Evolutionary conservation across 1,284 basidiomycete genomes (phyloP).

Genomic region (Naganishia albida): DNA sequence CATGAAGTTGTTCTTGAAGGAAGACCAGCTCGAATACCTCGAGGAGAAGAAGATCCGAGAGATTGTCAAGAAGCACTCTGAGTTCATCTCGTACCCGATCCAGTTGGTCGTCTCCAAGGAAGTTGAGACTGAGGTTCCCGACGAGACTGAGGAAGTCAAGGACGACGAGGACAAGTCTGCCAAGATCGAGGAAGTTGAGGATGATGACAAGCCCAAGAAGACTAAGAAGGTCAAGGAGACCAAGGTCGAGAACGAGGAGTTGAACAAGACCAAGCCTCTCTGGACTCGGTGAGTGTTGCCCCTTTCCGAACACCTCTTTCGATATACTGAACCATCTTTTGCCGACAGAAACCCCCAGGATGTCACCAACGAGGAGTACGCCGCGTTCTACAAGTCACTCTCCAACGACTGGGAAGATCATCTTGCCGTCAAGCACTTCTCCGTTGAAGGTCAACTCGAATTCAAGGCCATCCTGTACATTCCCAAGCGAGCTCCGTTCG

Average conservation of each 20-base stretch:
- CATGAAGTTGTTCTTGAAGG: conserved; percentile 94
- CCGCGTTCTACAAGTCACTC: conserved; percentile 98
- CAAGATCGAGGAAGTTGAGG: conserved; percentile 77
- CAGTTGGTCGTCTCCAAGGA: conserved; percentile 99
- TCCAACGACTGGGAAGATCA: conserved; percentile 99
- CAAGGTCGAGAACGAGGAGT: conserved; percentile 89
- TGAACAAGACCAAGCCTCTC: conserved; percentile 99
- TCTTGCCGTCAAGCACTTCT: conserved; percentile 99
- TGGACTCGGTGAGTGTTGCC: conserved; percentile 73
- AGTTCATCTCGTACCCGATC: conserved; percentile 99
- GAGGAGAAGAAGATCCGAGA: conserved; percentile 99
- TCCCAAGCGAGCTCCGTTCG: conserved; percentile 98
- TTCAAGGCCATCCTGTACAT: conserved; percentile 99
- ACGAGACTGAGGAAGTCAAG: conserved; percentile 63
- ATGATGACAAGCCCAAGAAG: conserved; percentile 87
- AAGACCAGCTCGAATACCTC: conserved; percentile 97
- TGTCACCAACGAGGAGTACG: conserved; percentile 91
- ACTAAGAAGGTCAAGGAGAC: conserved; percentile 95
- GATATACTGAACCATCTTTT: neutral
- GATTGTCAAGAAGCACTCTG: conserved; percentile 99
- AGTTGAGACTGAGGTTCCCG: conserved; percentile 97
- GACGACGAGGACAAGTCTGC: conserved; percentile 70
- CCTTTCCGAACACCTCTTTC: too few species aligned
- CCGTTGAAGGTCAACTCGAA: conserved; percentile 99
- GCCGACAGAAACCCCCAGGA: conserved; percentile 77